Conservation (phyloP, 192 early-diverging fungal genomes). For the Phlyctochytrium planicorne region DNA sequence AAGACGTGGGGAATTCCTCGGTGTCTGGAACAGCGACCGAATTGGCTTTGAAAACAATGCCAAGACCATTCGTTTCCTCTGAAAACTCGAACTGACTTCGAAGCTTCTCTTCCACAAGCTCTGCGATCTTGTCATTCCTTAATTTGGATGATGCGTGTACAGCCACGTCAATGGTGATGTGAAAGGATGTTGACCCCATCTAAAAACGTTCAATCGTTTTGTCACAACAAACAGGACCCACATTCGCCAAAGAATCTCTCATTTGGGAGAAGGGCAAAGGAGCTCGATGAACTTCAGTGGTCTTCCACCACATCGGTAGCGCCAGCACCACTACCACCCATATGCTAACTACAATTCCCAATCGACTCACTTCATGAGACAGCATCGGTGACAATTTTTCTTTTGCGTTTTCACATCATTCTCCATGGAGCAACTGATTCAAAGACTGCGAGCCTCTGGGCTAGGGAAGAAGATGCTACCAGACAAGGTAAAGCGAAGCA, state of each 20-base stretch:
- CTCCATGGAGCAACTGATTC: slow-evolving; percentile 24
- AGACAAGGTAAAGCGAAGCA: slow-evolving; percentile 20
- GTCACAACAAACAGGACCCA: slow-evolving; percentile 5
- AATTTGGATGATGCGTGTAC: background rate
- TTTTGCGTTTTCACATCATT: background rate
- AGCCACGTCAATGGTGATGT: background rate
- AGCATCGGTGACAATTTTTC: background rate
- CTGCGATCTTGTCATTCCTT: background rate
- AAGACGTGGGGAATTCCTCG: background rate
- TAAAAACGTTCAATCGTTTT: background rate
- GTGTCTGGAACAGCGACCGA: background rate
- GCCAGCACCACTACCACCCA: slow-evolving; percentile 60
- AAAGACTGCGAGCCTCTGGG: slow-evolving; percentile 35
- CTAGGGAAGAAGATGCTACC: slow-evolving; percentile 38
- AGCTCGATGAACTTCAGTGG: slow-evolving; percentile 78
- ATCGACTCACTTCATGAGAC: slow-evolving; percentile 6
- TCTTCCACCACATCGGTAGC: slow-evolving; percentile 78
- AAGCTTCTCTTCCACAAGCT: background rate
- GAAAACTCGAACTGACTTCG: background rate
- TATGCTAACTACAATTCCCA: slow-evolving; percentile 36
- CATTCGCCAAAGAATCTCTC: slow-evolving; percentile 45
- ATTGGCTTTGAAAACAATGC: background rate
- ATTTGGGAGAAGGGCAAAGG: slow-evolving; percentile 66
- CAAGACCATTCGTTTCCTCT: background rate
- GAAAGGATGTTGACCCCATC: background rate